Percentiles rank a stretch among this genome's conserved stretches.
Conservation (phyloP, 345 rosid genomes). For the Rhodamnia rubescens region DNA sequence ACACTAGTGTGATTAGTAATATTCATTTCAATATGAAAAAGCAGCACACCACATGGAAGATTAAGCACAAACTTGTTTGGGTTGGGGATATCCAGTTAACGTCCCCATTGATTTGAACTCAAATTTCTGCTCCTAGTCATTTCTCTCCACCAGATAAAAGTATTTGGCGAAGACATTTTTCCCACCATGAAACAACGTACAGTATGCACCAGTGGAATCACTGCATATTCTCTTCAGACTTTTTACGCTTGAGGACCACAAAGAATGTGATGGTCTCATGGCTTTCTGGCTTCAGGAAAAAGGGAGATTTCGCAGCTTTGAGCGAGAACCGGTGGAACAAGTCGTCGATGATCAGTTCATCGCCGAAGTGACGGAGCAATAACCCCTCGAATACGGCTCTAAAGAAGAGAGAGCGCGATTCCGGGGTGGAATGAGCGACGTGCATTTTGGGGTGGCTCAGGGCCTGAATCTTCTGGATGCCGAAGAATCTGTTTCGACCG, state of each 20-base stretch:
- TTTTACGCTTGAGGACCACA: not conserved
- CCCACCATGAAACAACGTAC: not conserved
- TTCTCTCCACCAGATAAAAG: not conserved
- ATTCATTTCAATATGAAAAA: not conserved
- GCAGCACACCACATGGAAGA: not conserved
- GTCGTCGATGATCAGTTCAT: not conserved
- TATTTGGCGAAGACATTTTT: not conserved
- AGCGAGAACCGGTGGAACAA: not conserved
- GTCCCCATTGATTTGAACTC: not conserved
- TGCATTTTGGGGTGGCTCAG: not conserved
- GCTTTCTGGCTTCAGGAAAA: not conserved
- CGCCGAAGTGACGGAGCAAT: not conserved
- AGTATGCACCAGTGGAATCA: not conserved
- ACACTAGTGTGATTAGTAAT: not conserved
- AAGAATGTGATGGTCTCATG: not conserved
- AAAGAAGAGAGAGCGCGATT: not conserved
- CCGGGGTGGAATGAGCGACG: not conserved
- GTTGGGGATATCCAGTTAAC: not conserved
- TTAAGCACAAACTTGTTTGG: not conserved
- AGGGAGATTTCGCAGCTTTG: not conserved
- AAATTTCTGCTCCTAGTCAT: not conserved
- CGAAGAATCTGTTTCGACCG: not conserved
- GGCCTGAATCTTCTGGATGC: not conserved
- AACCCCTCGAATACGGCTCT: not conserved
- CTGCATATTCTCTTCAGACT: not conserved